Percentiles rank a stretch among this genome's conserved stretches.
Conservation (phyloP, 2,329 filamentous ascomycete genomes). For the Lasiodiplodia gonubiensis region DNA sequence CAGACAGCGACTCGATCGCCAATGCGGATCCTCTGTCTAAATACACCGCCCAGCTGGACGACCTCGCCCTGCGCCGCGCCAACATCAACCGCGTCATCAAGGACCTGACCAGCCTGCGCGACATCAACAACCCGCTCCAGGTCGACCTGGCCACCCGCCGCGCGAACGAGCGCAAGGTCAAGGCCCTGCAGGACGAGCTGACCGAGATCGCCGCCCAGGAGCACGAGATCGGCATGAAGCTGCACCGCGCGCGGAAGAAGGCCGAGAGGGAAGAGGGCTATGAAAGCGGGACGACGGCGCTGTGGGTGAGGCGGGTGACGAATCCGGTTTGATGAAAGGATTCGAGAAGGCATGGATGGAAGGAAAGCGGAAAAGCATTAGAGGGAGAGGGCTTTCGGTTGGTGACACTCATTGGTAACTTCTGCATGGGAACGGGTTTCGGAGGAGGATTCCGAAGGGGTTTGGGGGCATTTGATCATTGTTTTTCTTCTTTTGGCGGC, state of each 20-base stretch:
- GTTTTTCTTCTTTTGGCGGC: slow-evolving; percentile 3
- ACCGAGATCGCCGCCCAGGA: slow-evolving; percentile 45
- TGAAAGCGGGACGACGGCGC: slow-evolving; percentile 38
- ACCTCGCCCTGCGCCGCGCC: slow-evolving; percentile 43
- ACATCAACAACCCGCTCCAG: slow-evolving; percentile 46
- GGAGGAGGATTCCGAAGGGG: not conserved
- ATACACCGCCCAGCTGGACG: slow-evolving; percentile 48
- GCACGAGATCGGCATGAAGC: slow-evolving; percentile 48
- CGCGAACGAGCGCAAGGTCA: slow-evolving; percentile 43
- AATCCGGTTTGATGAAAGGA: slow-evolving; percentile 29
- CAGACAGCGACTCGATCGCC: slow-evolving; percentile 32
- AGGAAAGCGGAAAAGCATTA: no score
- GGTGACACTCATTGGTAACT: not conserved
- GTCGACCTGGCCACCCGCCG: slow-evolving; percentile 45
- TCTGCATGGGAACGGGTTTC: not conserved
- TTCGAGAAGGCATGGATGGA: not conserved
- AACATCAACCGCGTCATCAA: slow-evolving; percentile 46
- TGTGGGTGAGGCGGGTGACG: slow-evolving; percentile 50
- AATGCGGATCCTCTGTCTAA: slow-evolving; percentile 44
- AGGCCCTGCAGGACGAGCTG: slow-evolving; percentile 45
- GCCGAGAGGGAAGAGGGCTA: slow-evolving; percentile 45
- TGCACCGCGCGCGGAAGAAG: slow-evolving; percentile 49
- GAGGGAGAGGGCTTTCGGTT: not conserved
- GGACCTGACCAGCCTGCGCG: slow-evolving; percentile 42
- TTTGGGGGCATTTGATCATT: not conserved